phyloP scores from a whole-genome alignment of 208 protist species.

The Trypanosomatidae sp. region DNA sequence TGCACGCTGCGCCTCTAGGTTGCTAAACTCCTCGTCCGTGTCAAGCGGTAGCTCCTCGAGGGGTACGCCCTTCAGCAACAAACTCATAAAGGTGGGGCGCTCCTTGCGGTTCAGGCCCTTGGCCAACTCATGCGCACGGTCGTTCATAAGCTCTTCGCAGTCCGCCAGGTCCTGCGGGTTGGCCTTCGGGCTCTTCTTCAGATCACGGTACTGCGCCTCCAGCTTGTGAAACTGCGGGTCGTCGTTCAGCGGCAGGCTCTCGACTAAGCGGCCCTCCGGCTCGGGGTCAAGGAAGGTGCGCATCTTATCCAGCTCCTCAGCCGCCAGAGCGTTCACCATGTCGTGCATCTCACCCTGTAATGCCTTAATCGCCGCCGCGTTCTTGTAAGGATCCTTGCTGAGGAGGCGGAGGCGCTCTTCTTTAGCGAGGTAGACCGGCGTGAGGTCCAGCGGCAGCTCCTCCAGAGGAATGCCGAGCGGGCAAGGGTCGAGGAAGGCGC shows the following conservation, averaged over 20 bases:
- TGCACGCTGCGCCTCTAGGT: constrained; percentile 69
- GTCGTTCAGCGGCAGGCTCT: constrained; percentile 58
- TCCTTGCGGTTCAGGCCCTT: constrained; percentile 71
- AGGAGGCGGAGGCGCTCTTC: constrained; percentile 65
- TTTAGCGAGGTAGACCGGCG: constrained; percentile 47
- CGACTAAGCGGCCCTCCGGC: constrained; percentile 63
- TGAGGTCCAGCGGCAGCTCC: constrained; percentile 63
- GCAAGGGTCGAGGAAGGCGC: constrained; percentile 57
- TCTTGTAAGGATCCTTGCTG: constrained; percentile 43
- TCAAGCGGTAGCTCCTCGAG: constrained; percentile 71
- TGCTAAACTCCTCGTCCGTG: constrained; percentile 59
- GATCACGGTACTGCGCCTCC: constrained; percentile 57
- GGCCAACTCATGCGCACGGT: constrained; percentile 66
- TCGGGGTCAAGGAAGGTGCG: constrained; percentile 70
- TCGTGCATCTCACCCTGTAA: constrained; percentile 59
- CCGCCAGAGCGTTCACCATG: constrained; percentile 50
- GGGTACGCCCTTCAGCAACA: constrained; percentile 47
- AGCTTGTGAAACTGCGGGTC: constrained; percentile 58
- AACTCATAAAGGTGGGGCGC: constrained; percentile 55
- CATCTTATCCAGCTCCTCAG: constrained; percentile 54
- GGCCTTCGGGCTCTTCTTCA: constrained; percentile 48
- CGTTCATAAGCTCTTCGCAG: constrained; percentile 78
- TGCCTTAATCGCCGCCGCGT: constrained; percentile 39
- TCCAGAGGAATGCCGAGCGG: constrained; percentile 64
- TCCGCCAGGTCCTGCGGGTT: constrained; percentile 63